Conservation (phyloP, 2,329 filamentous ascomycete species). For the Claviceps monticola region DNA sequence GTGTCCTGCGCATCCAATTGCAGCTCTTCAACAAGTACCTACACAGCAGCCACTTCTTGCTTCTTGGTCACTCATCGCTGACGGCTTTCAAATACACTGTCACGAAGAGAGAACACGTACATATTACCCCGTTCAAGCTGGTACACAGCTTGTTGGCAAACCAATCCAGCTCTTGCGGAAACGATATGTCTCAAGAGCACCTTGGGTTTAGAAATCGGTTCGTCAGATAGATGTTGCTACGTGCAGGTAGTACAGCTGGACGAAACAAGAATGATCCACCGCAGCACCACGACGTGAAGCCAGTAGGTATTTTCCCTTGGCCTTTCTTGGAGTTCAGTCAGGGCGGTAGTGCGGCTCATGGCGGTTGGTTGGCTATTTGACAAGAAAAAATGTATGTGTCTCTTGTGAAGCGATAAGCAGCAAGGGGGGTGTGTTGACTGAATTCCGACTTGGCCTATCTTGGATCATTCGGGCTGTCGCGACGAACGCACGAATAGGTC, state of each 20-base stretch:
- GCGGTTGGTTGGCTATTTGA: background rate
- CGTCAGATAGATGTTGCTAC: background rate
- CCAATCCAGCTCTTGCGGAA: too few relatives aligned
- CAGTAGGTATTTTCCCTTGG: background rate
- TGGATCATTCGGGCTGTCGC: background rate
- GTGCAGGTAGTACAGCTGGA: background rate
- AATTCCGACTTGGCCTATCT: background rate
- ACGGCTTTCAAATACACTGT: too few relatives aligned
- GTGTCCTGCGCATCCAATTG: background rate
- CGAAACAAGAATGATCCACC: background rate
- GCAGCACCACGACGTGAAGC: background rate
- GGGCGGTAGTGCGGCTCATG: background rate
- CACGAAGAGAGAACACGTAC: too few relatives aligned
- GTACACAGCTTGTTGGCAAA: too few relatives aligned
- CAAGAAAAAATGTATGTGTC: background rate
- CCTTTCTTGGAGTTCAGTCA: background rate
- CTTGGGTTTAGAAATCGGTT: background rate
- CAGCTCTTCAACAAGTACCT: background rate
- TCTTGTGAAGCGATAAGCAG: background rate
- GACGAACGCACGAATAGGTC: background rate
- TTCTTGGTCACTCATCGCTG: too few relatives aligned
- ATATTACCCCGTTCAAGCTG: too few relatives aligned
- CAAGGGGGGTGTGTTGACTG: background rate
- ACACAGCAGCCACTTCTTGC: too few relatives aligned
- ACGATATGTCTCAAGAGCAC: background rate